Conservation (phyloP, 805 yeast genomes). For the Groenewaldozyma salmanticensis region DNA sequence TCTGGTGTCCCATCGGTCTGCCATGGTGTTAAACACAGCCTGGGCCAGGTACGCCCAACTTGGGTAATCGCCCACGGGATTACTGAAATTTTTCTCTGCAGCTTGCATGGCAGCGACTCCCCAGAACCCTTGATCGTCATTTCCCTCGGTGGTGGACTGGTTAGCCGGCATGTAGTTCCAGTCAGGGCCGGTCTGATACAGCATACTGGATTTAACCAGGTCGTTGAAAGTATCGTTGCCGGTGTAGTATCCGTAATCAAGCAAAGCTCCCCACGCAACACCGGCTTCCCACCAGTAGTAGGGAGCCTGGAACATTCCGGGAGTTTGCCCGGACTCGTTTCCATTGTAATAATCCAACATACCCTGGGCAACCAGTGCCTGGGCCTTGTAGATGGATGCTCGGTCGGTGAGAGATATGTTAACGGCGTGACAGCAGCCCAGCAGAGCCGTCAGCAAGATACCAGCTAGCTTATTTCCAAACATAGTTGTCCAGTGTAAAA, state of each 20-base stretch:
- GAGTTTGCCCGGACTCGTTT: slow-evolving; percentile 48
- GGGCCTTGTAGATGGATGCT: slow-evolving; percentile 33
- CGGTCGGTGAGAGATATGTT: slow-evolving; percentile 13
- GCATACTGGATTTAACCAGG: slow-evolving; percentile 48
- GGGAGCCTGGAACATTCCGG: slow-evolving; percentile 64
- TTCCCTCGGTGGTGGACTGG: slow-evolving; percentile 79
- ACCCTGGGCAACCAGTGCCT: slow-evolving; percentile 56
- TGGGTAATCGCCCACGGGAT: slow-evolving; percentile 49
- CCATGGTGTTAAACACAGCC: slow-evolving; percentile 81
- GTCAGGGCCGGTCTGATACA: slow-evolving; percentile 55
- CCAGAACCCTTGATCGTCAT: slow-evolving; percentile 93
- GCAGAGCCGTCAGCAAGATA: too few species aligned
- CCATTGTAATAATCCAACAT: slow-evolving; percentile 78
- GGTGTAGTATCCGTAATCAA: slow-evolving; percentile 68
- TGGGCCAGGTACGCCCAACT: slow-evolving; percentile 74
- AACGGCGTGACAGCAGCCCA: slow-evolving; percentile 4
- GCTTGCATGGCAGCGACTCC: slow-evolving; percentile 80
- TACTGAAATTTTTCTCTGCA: slow-evolving; percentile 71
- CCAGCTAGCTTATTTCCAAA: too few species aligned
- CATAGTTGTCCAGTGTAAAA: too few species aligned
- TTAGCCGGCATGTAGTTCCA: slow-evolving; percentile 69
- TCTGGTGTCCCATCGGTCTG: slow-evolving; percentile 60
- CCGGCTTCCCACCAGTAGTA: slow-evolving; percentile 95
- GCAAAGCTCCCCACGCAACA: slow-evolving; percentile 56
- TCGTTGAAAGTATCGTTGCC: slow-evolving; percentile 53